Conservation (phyloP, 176 grass and related monocot genomes). For the Zoysia pacifica region DNA sequence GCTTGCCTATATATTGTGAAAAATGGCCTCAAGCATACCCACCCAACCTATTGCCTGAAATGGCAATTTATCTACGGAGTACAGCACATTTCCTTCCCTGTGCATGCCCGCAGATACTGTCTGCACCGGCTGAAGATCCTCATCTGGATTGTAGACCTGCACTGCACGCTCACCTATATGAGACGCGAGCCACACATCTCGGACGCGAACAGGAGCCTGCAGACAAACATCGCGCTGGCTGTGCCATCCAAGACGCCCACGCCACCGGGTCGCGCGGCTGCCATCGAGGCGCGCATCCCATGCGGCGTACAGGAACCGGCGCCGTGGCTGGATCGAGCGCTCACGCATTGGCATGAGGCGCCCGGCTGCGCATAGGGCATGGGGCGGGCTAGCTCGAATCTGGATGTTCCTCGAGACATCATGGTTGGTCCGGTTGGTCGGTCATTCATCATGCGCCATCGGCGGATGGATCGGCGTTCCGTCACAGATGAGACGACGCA, state of each 20-base stretch:
- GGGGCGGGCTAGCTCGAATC: background rate
- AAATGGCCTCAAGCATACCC: too few relatives aligned
- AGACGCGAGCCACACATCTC: background rate
- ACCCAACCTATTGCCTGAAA: too few relatives aligned
- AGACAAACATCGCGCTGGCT: background rate
- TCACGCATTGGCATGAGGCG: background rate
- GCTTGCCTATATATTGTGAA: too few relatives aligned
- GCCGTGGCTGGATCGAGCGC: background rate
- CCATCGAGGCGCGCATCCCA: background rate
- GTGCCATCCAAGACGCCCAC: background rate
- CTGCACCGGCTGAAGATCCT: background rate
- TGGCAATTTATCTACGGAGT: too few relatives aligned
- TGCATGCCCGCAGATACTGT: background rate
- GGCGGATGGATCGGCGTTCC: background rate
- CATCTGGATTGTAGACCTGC: background rate
- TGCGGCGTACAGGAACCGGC: background rate
- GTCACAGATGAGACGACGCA: background rate
- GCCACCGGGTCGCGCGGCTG: background rate
- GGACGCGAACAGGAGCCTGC: background rate
- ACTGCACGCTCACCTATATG: background rate
- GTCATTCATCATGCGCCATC: background rate
- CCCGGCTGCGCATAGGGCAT: background rate
- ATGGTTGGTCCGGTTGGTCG: background rate
- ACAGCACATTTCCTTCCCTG: background rate
- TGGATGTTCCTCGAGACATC: background rate